phyloP scores from a whole-genome alignment of 352 stramenopile genomes.

The Globisporangium nagaii region DNA sequence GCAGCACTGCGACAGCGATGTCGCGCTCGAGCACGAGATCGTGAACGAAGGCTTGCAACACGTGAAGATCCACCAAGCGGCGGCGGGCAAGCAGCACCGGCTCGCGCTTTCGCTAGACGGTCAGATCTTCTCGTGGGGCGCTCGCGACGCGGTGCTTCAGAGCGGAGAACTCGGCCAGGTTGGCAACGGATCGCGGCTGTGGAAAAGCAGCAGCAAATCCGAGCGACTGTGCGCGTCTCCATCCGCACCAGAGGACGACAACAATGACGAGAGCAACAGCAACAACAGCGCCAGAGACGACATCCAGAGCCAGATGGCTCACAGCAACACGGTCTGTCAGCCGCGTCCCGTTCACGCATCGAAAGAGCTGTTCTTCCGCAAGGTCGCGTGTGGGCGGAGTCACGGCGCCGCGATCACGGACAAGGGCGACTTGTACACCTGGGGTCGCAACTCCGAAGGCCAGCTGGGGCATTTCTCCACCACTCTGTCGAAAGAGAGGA shows the following conservation, averaged over 20 bases:
- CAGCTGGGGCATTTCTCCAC: conserved; percentile 66
- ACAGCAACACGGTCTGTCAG: conserved; percentile 13
- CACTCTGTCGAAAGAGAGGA: conserved; percentile 24
- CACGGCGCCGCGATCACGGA: conserved; percentile 75
- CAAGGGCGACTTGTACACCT: conserved; percentile 85
- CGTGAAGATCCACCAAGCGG: conserved; percentile 45
- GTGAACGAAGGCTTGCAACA: conserved; percentile 31
- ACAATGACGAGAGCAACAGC: conserved; percentile 4
- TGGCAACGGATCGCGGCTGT: conserved; percentile 2
- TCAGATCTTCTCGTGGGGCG: conserved; percentile 62
- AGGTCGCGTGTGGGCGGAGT: conserved; percentile 59
- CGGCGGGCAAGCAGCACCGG: conserved; percentile 51
- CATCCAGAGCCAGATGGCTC: background rate
- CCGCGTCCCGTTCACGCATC: conserved; percentile 31
- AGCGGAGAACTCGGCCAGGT: conserved; percentile 42
- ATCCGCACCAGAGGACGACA: conserved; percentile 8
- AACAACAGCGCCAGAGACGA: background rate
- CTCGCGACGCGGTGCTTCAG: conserved; percentile 15
- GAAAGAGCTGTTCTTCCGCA: conserved; percentile 44
- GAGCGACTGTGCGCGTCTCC: conserved; percentile 2
- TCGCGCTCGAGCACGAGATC: conserved; percentile 27
- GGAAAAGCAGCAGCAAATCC: conserved; percentile 8
- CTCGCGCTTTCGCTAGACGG: conserved; percentile 54
- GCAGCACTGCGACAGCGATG: background rate
- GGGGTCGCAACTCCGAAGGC: conserved; percentile 83